phyloP scores from a whole-genome alignment of 2,329 filamentous ascomycete genomes.

The Calonectria leucothoes region DNA sequence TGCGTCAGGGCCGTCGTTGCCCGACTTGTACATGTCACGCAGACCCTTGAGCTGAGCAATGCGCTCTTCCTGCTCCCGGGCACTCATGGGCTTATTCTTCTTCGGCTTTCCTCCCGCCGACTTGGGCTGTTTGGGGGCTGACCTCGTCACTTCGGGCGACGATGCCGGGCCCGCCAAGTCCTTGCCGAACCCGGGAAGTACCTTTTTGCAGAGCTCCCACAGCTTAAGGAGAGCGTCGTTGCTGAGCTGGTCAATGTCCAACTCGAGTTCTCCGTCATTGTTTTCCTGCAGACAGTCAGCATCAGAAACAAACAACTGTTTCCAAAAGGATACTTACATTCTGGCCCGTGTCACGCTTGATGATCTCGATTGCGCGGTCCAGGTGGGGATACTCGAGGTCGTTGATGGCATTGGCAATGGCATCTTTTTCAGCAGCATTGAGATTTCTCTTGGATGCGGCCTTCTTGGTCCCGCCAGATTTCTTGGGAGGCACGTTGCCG shows the following conservation, averaged over 20 bases:
- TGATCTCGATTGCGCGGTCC: conserved; percentile 85
- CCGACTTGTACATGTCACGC: conserved; percentile 55
- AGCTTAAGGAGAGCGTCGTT: conserved; percentile 66
- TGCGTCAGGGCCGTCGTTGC: conserved; percentile 46
- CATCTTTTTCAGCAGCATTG: conserved; percentile 86
- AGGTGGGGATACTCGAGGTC: conserved; percentile 84
- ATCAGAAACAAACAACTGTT: background rate
- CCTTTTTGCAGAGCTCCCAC: conserved; percentile 59
- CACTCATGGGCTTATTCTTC: conserved; percentile 83
- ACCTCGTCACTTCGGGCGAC: conserved; percentile 46
- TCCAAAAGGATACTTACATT: conserved; percentile 67
- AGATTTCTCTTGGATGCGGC: conserved; percentile 62
- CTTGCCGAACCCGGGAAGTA: conserved; percentile 54
- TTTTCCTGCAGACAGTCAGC: conserved; percentile 59
- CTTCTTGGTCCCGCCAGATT: conserved; percentile 57
- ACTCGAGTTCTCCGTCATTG: conserved; percentile 68
- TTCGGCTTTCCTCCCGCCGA: conserved; percentile 62
- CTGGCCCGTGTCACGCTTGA: conserved; percentile 85
- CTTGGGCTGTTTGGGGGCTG: conserved; percentile 45
- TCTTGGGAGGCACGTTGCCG: conserved; percentile 49
- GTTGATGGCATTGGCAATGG: conserved; percentile 88
- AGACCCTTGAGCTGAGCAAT: conserved; percentile 71
- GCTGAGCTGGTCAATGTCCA: conserved; percentile 69
- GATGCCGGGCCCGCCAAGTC: conserved; percentile 41
- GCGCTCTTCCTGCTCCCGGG: conserved; percentile 74